Percentiles rank a stretch among this genome's conserved stretches.
Evolutionary conservation across 306 rosid species (phyloP).

Genomic region (Acacia crassicarpa): DNA sequence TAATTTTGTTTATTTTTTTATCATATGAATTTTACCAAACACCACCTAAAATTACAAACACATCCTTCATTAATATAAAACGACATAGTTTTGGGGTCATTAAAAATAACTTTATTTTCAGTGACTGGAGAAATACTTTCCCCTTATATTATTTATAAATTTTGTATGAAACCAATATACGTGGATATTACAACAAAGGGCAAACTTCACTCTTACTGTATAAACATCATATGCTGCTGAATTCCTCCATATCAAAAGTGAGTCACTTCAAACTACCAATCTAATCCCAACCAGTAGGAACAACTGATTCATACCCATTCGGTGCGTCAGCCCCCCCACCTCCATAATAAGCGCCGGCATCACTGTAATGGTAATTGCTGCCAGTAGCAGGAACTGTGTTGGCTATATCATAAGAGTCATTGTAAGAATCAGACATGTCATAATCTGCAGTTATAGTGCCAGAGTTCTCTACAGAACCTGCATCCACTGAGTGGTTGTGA

Average conservation of each 20-base stretch:
- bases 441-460: slow-evolving; percentile 4
- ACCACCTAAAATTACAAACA: no score
- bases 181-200: neutral
- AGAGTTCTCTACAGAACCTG: neutral
- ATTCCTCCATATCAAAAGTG: slow-evolving; percentile 14
- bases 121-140: no score
- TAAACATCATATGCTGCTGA: neutral
- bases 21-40: no score
- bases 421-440: slow-evolving; percentile 7
- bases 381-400: neutral
- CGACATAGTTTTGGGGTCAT: no score
- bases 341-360: slow-evolving; percentile 28
- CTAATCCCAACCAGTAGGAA: slow-evolving; percentile 71
- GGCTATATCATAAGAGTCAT: slow-evolving; percentile 15
- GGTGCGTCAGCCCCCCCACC: slow-evolving; percentile 24
- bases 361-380: slow-evolving; percentile 13
- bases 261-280: neutral
- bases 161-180: no score
- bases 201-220: slow-evolving; percentile 1
- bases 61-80: no score
- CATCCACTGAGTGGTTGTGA: slow-evolving; percentile 29
- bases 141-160: no score
- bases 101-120: no score
- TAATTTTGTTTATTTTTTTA: no score
- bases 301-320: slow-evolving; percentile 32